These are phyloP conservation scores for Colletotrichum cordylinicola DNA, from an alignment of 2,329 filamentous ascomycete genomes.

Conservation along the genomic window DNA sequence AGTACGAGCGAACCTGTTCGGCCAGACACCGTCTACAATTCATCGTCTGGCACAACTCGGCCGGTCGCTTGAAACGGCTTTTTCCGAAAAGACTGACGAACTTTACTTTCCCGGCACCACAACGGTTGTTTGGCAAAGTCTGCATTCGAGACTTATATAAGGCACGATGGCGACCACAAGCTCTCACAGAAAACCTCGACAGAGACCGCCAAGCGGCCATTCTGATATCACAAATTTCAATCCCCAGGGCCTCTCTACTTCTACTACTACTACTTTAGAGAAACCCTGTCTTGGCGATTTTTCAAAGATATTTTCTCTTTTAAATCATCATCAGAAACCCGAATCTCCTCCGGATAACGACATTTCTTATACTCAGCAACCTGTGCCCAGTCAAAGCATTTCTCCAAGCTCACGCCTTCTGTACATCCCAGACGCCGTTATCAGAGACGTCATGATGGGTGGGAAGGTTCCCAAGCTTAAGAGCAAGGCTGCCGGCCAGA, in stretches of 20 bases:
- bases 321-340: background rate
- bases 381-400: background rate
- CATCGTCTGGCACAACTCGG: background rate
- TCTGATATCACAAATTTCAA: background rate
- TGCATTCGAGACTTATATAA: background rate
- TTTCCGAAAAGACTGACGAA: background rate
- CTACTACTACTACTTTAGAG: background rate
- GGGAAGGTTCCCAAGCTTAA: background rate
- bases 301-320: conserved; percentile 3
- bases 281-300: background rate
- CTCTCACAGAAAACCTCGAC: conserved; percentile 3
- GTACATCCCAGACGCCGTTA: background rate
- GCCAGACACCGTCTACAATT: background rate
- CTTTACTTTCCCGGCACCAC: background rate
- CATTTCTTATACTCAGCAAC: background rate
- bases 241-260: background rate
- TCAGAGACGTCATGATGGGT: background rate
- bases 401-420: background rate
- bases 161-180: background rate
- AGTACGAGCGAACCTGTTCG: background rate
- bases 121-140: background rate
- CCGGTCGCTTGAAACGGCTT: background rate
- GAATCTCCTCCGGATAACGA: background rate
- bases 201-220: background rate
- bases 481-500: background rate